These are phyloP conservation scores for Trichophyton simii DNA, from an alignment of 2,329 filamentous ascomycete species.

Conservation along the genomic window DNA sequence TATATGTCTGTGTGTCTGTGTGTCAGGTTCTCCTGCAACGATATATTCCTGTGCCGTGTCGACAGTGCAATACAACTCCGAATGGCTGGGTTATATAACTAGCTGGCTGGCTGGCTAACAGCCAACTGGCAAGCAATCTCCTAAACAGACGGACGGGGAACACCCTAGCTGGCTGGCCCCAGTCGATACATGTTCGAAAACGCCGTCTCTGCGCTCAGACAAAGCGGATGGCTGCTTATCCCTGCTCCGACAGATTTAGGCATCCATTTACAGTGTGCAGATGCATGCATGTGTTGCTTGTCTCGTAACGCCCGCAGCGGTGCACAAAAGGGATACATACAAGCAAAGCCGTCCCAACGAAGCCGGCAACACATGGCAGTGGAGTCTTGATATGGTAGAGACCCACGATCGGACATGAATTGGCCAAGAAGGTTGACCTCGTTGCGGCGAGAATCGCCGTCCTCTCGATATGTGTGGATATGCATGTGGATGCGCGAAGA, in stretches of 20 bases:
- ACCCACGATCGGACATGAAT: neutral
- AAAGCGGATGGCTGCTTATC: neutral
- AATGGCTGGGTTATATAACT: neutral
- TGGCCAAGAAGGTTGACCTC: neutral
- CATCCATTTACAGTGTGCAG: neutral
- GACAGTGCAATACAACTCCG: neutral
- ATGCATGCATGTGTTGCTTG: neutral
- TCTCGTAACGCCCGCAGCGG: too few species aligned
- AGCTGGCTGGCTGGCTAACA: neutral
- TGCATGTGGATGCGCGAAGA: neutral
- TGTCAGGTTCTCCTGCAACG: too few species aligned
- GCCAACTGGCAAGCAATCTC: too few species aligned
- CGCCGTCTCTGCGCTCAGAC: neutral
- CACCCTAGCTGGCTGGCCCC: too few species aligned
- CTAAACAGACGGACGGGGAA: too few species aligned
- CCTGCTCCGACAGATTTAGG: neutral
- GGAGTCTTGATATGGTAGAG: neutral
- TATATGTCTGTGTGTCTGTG: neutral
- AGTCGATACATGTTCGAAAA: too few species aligned
- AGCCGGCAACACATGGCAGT: neutral
- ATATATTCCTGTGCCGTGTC: neutral
- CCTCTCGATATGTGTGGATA: neutral
- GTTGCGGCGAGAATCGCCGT: neutral
- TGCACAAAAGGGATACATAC: too few species aligned
- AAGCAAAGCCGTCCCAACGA: too few species aligned